Conservation (phyloP, 1,284 basidiomycete species). For the Moesziomyces parantarcticus region DNA sequence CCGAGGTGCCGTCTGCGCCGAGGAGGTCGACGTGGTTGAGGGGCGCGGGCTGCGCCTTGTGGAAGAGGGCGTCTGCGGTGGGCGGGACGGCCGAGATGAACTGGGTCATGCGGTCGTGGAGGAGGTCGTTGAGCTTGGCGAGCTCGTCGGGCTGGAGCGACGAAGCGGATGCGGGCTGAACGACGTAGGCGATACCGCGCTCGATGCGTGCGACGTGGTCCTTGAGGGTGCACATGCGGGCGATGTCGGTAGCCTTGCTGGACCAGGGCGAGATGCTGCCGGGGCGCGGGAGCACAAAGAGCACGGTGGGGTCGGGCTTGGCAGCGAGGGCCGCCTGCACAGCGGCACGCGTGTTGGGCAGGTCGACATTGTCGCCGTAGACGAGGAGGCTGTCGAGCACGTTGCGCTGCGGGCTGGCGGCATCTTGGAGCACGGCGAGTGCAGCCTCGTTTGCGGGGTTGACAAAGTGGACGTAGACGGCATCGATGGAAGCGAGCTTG, state of each 20-base stretch:
- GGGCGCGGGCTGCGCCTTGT: constrained; percentile 76
- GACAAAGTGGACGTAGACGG: constrained; percentile 87
- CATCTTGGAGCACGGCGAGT: constrained; percentile 72
- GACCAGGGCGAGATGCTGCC: constrained; percentile 89
- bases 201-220: constrained; percentile 81
- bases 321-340: constrained; percentile 67
- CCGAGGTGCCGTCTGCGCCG: constrained; percentile 59
- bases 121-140: constrained; percentile 32
- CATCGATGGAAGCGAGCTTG: constrained; percentile 77
- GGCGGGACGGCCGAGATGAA: constrained; percentile 71
- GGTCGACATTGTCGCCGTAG: constrained; percentile 83
- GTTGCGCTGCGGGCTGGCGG: constrained; percentile 71
- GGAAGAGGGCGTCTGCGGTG: constrained; percentile 77
- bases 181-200: constrained; percentile 80
- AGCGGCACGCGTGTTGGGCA: constrained; percentile 71
- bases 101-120: constrained; percentile 94
- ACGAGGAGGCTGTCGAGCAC: constrained; percentile 81
- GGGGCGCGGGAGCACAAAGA: constrained; percentile 62
- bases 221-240: constrained; percentile 79
- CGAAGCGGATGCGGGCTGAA: constrained; percentile 72
- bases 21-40: constrained; percentile 77
- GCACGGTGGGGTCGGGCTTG: constrained; percentile 68
- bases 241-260: constrained; percentile 95
- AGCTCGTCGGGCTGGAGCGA: constrained; percentile 44
- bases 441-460: constrained; percentile 73